Evolutionary conservation across 495 filamentous ascomycete genomes (phyloP).

Genomic region (Neurospora tetrasperma): DNA sequence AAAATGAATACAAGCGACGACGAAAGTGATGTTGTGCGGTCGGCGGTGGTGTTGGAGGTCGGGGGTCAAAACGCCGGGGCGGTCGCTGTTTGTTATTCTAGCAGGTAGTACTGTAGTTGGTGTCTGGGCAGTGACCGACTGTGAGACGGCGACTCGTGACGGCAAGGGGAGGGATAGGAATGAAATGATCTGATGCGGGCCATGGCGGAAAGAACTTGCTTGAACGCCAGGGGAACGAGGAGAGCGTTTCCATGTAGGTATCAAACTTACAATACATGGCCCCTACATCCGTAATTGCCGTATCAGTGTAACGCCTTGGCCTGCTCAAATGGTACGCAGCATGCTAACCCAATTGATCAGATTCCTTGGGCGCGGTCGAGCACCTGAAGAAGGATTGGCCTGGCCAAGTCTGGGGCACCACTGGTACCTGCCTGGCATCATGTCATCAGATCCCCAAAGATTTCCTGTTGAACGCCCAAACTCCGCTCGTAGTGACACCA

Average conservation of each 20-base stretch:
- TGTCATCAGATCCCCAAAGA: constrained; percentile 1
- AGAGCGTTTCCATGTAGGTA: neutral
- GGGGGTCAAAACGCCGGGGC: neutral
- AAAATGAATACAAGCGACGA: neutral
- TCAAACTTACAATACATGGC: neutral
- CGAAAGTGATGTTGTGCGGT: neutral
- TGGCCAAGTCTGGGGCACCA: neutral
- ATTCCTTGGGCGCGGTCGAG: neutral
- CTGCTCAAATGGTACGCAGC: neutral
- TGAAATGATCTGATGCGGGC: neutral
- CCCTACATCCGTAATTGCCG: neutral
- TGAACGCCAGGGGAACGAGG: neutral
- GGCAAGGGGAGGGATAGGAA: neutral
- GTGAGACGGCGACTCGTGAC: neutral
- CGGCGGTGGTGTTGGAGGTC: neutral
- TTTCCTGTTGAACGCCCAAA: neutral
- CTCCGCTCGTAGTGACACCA: neutral
- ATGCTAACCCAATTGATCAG: neutral
- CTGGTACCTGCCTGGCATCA: neutral
- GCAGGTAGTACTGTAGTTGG: neutral
- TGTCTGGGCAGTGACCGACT: neutral
- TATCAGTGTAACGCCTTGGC: neutral
- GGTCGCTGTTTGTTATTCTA: neutral
- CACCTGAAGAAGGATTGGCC: neutral
- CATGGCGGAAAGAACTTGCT: neutral